These are phyloP conservation scores for Psilocybe sp. DNA, from an alignment of 768 basidiomycete species.

Conservation along the genomic window DNA sequence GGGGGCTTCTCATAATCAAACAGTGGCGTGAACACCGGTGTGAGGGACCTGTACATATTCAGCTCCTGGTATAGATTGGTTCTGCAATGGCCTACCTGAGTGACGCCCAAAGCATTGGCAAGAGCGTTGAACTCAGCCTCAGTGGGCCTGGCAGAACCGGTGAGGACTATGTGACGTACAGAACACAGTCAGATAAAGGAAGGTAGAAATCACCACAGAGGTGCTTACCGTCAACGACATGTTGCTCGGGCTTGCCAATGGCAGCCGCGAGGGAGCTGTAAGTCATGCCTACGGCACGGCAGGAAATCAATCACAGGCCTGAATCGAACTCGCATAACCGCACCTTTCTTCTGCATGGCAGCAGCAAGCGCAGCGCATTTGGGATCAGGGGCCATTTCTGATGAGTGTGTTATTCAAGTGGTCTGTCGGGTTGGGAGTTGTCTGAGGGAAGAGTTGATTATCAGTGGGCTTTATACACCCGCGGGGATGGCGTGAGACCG, in stretches of 20 bases:
- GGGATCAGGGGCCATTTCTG: conserved; percentile 46
- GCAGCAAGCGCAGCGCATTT: conserved; percentile 57
- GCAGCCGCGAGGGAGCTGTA: conserved; percentile 47
- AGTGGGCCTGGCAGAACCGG: conserved; percentile 39
- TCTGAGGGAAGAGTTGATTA: conserved; percentile 7
- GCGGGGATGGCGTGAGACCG: neutral
- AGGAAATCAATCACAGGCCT: neutral
- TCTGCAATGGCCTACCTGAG: conserved; percentile 22
- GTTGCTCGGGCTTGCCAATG: conserved; percentile 40
- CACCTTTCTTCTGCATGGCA: conserved; percentile 51
- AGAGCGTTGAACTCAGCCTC: conserved; percentile 47
- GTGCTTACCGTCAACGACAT: conserved; percentile 52
- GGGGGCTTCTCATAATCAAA: conserved; percentile 2
- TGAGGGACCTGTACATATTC: conserved; percentile 21
- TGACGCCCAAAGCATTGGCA: conserved; percentile 39
- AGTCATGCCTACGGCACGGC: conserved; percentile 37
- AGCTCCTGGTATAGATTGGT: neutral
- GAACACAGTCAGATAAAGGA: neutral
- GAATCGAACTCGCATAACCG: conserved; percentile 3
- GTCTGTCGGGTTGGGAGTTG: conserved; percentile 2
- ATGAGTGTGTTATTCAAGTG: conserved; percentile 1
- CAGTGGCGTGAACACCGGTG: conserved; percentile 25
- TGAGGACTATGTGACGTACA: conserved; percentile 39
- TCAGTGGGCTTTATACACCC: conserved; percentile 14
- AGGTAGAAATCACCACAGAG: neutral